Base-by-base conservation (phyloP, 2,329 filamentous ascomycete genomes). In the Clonostachys rosea region DNA sequence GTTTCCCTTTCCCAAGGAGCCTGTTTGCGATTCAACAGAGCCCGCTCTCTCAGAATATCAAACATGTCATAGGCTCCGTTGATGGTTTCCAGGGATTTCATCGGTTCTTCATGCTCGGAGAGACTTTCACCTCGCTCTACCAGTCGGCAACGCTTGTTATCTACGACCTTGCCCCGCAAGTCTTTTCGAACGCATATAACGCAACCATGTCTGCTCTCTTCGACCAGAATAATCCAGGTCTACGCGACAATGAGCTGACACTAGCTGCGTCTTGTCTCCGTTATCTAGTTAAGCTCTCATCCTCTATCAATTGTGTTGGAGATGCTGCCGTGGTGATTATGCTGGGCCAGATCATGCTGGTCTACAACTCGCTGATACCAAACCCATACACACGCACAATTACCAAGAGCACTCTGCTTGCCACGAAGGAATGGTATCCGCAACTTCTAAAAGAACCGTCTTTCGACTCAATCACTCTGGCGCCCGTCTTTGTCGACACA, bases 401-500 rank as follows among this genome's bases (percentile, higher is more conserved):
- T 14, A 33, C 42, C 16, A 40, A 41, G 16, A 33, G 40, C 40
- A 34, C 45, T 10, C 40, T 43, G 34, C 40, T 47, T 7, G 45
- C 45, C 34, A 35, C 43, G 10, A 34, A 42, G 40, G 33, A 40
- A 16, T 43, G 20, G 12, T 47, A 47, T 34, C 30, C 8, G 17
- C 33, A 43, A 13, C 40, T 47, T 12, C 40, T 43, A 6, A 17
- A n/a, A 5, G 36, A 49, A 14, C 49, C 51, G 5, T 16, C 17
- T 4, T 39, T 54, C 2, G 44, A 53, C 12, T 34, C 51, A 6
- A 46, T 54, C 20, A 47, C 48, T 34, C 43, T 54, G 5, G 30
- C 48, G 4, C 49, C 51, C 6, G 14, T 54, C 16, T 20, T 50
- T 11, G 12, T 52, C 5, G 52, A 54, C 33, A 51, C 48, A 3